Evolutionary conservation across 495 filamentous ascomycete species (phyloP), one percentile per base, ranked within the genome.

Genomic region (Talaromyces wortmannii): DNA sequence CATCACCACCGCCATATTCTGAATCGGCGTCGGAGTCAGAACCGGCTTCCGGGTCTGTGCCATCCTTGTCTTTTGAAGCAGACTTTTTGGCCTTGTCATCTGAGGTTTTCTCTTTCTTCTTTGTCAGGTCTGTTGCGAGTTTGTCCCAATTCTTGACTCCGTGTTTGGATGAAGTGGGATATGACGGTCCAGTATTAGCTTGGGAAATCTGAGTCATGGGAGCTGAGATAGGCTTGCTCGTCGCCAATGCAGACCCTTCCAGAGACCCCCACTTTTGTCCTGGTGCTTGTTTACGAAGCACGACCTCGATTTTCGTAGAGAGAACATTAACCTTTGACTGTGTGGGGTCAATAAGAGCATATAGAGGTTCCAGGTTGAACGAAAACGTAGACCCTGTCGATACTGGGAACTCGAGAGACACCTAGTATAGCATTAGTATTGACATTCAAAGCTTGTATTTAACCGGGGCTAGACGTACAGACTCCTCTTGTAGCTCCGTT

Each of bases 111-210:
- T 65, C 61, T 7, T 72, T 71, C 62, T 78, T 80, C 31, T 68
- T 71, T 1, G 78, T 78, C 10, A 87, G 71, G 0, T 81, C 76
- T 6, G 73, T 67, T 2, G 78, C 85, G 4, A 96, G 47, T 58
- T 89, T 89, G 61, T 98, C 95, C 94, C 94, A 97, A 66, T 98
- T 78, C 74, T 96, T 96, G 3, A 87, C 80, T 5, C 92, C 94
- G 2, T 72, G 75, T 49, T 83, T 84, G 13, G 92, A 95, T 31
- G 92, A 97, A 0, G 92, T 95, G 2, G 94, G 94, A 67, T 98
- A 97, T 0, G 79, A 70, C 0, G 89, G 90, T 3, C 63, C 76
- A 32, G 65, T 54, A 15, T 57, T 46, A 45, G 43, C 47, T 23
- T 52, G 43, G 12, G 52, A 42, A 10, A 59, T 54, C 7, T 55